Base-by-base conservation (phyloP, 495 filamentous ascomycete genomes). In the Aspergillus conjunctus region DNA sequence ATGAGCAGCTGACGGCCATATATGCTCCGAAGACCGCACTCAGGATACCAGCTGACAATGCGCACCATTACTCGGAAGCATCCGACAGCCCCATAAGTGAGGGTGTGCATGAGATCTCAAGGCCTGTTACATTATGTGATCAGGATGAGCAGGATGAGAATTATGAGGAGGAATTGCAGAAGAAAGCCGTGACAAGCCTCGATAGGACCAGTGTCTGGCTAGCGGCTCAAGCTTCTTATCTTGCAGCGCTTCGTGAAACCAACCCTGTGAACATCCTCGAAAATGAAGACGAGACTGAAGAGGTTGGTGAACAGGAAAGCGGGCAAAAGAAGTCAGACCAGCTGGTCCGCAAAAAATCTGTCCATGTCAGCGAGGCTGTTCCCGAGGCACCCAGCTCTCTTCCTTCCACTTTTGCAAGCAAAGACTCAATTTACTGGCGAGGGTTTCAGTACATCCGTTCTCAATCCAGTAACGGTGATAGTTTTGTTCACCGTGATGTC, bases 351-450 rank as follows among this genome's bases (percentile, higher is more conserved):
- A 90, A 90, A 73, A 93, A 90, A 76, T 82, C 85, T 0, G 91
- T 93, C 26, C 86, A 88, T n/a, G 93, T 94, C 65, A 83, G 85
- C 26, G 81, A 85, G 50, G 73, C 76, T 10, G 71, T 83, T 7
- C 77, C 79, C 15, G 69, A 79, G 32, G 67, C 71, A 48, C 71
- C 66, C 32, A 78, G 71, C 34, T 71, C 66, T 21, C 51, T 37
- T 14, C 73, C 71, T n/a, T 59, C 73, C 22, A 48, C 64, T 54
- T 79, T 64, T 48, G 70, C 68, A 71, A 79, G 67, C 78, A 76
- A 87, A 67, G 91, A 95, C 66, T 88, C 88, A 1, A 90, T 93
- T n/a, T 97, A 94, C 70, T 93, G 93, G 80, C 87, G 91, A 61
- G 91, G 91, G 26, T 97, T 97, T 71, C 87, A 90, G 60, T 85